Base-by-base conservation (phyloP, 805 yeast species). In the Yamadazyma laniorum region DNA sequence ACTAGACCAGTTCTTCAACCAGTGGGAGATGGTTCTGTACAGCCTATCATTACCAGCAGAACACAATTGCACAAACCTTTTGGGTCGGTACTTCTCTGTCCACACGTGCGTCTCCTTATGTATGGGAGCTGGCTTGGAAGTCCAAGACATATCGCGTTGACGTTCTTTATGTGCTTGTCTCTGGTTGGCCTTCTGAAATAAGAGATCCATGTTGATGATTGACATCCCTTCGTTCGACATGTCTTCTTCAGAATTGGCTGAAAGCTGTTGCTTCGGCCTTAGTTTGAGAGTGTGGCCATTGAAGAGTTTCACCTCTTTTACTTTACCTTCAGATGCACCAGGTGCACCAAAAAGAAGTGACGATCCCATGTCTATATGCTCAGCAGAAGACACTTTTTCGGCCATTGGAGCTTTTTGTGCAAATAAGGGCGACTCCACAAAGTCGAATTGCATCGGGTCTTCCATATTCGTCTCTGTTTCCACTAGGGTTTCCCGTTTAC, bases 1-100 rank as follows among this genome's bases (percentile, higher is more conserved):
- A 0, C 54, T 16, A 2, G 63, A 51, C 73, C 73, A 68, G 32
- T 58, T 61, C 35, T 56, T 58, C 29, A 69, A 53, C 73, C 73
- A 69, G 39, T 60, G 65, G 39, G 68, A 54, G 2, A 68, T 52
- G 16, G 46, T 45, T 32, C 74, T 51, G 42, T 63, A 67, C 43
- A 55, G 71, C 29, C 52, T 58, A 43, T 69, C 74, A 45, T 69
- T 68, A n/a, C 74, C 74, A 2, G 69, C 73, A 0, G 71, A 57
- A 43, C 73, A 67, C 29, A 69, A 51, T 34, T 65, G 60, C 9
- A 67, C 35, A 43, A 58, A 68, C 15, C 47, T 42, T 11, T 37
- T 42, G 4, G 74, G 74, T 21, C 60, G 47, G 43, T 68, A 68
- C 49, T 67, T 67, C 27, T 68, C 73, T 2, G 70, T 49, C 72